A percentile compares a stretch with the other conserved stretches of the same genome.
These are phyloP conservation scores for Erodium moschatum DNA, from an alignment of 441 rosid species.

Conservation along the genomic window DNA sequence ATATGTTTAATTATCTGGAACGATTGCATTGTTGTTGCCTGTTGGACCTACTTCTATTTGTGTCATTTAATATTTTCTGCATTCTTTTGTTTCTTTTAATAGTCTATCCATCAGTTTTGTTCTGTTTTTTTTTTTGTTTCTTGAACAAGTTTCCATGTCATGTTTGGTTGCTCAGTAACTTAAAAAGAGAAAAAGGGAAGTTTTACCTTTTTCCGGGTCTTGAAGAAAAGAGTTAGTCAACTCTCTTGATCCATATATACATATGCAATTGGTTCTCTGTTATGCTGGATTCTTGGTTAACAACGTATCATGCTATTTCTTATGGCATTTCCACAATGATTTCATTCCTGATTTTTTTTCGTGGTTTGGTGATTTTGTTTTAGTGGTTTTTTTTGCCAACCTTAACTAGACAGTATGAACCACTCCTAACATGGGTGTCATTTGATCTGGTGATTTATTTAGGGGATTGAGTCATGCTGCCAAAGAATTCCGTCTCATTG, in stretches of 20 bases:
- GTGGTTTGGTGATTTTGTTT: neutral
- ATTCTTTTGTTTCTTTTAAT: slow-evolving; percentile 1
- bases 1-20: slow-evolving; percentile 2
- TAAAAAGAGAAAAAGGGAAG: too few species aligned
- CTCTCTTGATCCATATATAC: neutral
- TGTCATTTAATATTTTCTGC: slow-evolving; percentile 2
- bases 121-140: neutral
- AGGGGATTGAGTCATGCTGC: slow-evolving; percentile 43
- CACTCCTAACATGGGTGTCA: slow-evolving; percentile 10
- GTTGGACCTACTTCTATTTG: slow-evolving; percentile 8
- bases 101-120: slow-evolving; percentile 2
- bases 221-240: slow-evolving; percentile 6
- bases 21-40: neutral
- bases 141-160: neutral
- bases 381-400: neutral
- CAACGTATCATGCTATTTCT: neutral
- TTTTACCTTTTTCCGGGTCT: neutral
- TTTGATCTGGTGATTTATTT: slow-evolving; percentile 29
- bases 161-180: too few species aligned
- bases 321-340: neutral
- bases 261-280: neutral
- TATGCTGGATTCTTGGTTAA: slow-evolving; percentile 3
- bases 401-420: neutral
- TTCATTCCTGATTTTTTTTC: neutral
- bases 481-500: slow-evolving; percentile 33